Conservation (phyloP, 208 protist species). For the Leishmania tarentolae region DNA sequence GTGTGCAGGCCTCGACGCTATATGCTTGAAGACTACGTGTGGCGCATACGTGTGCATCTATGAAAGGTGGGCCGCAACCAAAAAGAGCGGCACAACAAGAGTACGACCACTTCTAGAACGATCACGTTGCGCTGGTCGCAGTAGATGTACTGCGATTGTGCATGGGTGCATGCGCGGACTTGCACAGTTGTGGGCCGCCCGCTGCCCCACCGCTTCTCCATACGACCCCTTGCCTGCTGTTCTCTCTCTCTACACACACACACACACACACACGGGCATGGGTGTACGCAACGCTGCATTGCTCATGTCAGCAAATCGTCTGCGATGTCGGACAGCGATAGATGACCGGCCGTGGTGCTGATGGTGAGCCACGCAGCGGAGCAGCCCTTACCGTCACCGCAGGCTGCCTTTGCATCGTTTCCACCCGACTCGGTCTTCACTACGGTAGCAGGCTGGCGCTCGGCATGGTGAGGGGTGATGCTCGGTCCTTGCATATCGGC, state of each 20-base stretch:
- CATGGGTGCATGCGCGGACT: neutral
- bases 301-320: conserved; percentile 2
- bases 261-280: neutral
- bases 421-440: neutral
- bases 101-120: neutral
- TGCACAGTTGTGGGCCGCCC: neutral
- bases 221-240: neutral
- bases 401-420: neutral
- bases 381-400: neutral
- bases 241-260: neutral
- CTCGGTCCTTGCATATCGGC: neutral
- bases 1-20: neutral
- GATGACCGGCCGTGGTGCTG: neutral
- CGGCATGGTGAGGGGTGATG: neutral
- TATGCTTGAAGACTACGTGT: neutral
- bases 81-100: neutral
- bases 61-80: neutral
- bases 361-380: neutral
- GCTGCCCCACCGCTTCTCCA: neutral
- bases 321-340: conserved; percentile 20
- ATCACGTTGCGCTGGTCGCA: neutral
- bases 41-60: neutral
- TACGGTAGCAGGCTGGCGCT: neutral
- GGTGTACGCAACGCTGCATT: neutral
- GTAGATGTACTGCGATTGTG: neutral